Conservation (phyloP, 2,329 filamentous ascomycete genomes). For the Fusarium domesticum region DNA sequence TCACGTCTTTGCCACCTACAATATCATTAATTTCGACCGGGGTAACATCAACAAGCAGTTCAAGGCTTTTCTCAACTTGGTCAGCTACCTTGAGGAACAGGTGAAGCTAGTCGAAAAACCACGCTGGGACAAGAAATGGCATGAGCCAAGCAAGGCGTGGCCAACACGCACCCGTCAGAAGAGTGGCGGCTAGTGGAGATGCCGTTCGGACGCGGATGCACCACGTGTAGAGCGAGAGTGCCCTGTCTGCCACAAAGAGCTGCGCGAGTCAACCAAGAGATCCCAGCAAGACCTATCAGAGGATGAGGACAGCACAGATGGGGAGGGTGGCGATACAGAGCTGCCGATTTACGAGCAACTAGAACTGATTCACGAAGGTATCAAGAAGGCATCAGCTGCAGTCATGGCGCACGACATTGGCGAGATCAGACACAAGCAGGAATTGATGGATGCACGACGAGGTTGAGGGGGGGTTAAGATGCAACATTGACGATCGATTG, state of each 20-base stretch:
- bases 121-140: constrained; percentile 24
- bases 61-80: constrained; percentile 15
- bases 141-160: constrained; percentile 15
- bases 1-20: constrained; percentile 8
- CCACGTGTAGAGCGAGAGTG: constrained; percentile 17
- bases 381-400: not conserved
- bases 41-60: constrained; percentile 9
- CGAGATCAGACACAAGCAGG: not conserved
- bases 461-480: not conserved
- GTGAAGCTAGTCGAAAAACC: constrained; percentile 3
- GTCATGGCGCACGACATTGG: not conserved
- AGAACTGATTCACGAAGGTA: not conserved
- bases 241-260: constrained; percentile 7
- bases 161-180: constrained; percentile 14
- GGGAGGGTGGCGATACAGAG: not conserved
- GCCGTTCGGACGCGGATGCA: constrained; percentile 21
- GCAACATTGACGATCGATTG: not conserved
- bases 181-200: constrained; percentile 30
- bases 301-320: not conserved
- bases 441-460: not conserved
- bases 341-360: not conserved
- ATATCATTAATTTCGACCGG: constrained; percentile 12
- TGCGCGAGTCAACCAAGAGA: not conserved
- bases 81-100: constrained; percentile 16
- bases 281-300: not conserved